Evolutionary conservation across 305 asterid genomes (phyloP).

Genomic region (Fraxinus baroniana): DNA sequence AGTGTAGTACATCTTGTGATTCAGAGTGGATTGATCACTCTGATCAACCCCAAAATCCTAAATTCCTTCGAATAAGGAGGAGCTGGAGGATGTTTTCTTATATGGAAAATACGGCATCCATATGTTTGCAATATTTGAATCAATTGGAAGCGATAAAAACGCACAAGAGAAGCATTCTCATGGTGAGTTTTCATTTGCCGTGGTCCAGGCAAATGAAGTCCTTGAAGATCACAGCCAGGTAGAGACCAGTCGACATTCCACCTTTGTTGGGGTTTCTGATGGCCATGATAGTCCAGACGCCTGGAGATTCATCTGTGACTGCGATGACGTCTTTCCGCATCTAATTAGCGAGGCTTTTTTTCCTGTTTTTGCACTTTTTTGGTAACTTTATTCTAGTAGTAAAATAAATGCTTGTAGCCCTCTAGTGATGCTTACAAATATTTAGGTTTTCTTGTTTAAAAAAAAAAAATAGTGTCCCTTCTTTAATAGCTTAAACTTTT

Average conservation of each 20-base stretch:
- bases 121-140: constrained; percentile 44
- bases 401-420: background rate
- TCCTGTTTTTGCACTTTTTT: background rate
- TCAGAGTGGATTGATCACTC: too few relatives aligned
- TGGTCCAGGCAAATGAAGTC: constrained; percentile 62
- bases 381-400: constrained; percentile 1
- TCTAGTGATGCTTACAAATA: background rate
- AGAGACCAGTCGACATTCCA: constrained; percentile 53
- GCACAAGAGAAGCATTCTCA: constrained; percentile 56
- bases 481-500: too few relatives aligned
- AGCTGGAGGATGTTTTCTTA: too few relatives aligned
- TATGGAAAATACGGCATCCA: too few relatives aligned
- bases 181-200: constrained; percentile 66
- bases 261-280: constrained; percentile 69
- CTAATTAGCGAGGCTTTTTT: constrained; percentile 42
- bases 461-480: too few relatives aligned
- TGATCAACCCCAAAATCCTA: too few relatives aligned
- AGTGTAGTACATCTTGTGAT: too few relatives aligned
- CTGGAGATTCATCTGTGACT: constrained; percentile 44
- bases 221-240: constrained; percentile 74
- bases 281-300: constrained; percentile 82
- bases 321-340: constrained; percentile 41
- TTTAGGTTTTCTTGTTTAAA: too few relatives aligned
- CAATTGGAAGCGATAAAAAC: constrained; percentile 48
- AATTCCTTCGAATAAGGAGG: too few relatives aligned